Percentiles rank a stretch among this genome's conserved stretches.
Evolutionary conservation across 768 basidiomycete species (phyloP).

Genomic region (Neoboletus brunneissimus): DNA sequence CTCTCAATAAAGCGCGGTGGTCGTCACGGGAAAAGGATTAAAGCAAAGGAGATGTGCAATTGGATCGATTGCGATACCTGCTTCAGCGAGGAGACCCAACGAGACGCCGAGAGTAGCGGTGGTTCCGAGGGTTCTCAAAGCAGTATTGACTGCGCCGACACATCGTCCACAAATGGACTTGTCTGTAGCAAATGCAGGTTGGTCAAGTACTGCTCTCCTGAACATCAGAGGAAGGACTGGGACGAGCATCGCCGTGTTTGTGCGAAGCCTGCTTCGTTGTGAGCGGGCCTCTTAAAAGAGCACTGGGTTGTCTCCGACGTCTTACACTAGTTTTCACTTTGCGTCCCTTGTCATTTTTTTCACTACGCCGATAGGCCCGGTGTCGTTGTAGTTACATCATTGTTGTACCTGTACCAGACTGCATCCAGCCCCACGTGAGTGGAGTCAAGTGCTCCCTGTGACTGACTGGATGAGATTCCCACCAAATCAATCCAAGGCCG

Average conservation of each 20-base stretch:
- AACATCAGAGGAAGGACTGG: constrained; percentile 77
- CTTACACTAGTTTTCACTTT: not conserved
- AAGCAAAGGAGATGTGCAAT: constrained; percentile 69
- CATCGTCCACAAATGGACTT: constrained; percentile 44
- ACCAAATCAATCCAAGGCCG: not conserved
- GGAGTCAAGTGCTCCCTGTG: not conserved
- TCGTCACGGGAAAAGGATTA: constrained; percentile 47
- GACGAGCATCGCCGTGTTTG: constrained; percentile 75
- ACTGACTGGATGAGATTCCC: not conserved
- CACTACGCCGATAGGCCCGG: not conserved
- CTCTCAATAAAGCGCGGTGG: constrained; percentile 61
- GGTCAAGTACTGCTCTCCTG: constrained; percentile 73
- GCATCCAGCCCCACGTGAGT: not conserved
- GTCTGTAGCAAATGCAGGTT: constrained; percentile 76
- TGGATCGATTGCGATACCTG: constrained; percentile 73
- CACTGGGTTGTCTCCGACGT: not conserved
- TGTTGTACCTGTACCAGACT: constrained; percentile 8
- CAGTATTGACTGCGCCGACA: constrained; percentile 36
- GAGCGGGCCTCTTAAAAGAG: not conserved
- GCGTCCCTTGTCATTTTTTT: not conserved
- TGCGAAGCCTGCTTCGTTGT: constrained; percentile 32
- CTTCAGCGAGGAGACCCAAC: constrained; percentile 47
- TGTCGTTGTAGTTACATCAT: constrained; percentile 3
- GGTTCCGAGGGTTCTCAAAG: constrained; percentile 47
- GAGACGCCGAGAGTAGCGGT: constrained; percentile 38